Conservation (phyloP, 768 basidiomycete species). For the Sistotremastrum suecicum region DNA sequence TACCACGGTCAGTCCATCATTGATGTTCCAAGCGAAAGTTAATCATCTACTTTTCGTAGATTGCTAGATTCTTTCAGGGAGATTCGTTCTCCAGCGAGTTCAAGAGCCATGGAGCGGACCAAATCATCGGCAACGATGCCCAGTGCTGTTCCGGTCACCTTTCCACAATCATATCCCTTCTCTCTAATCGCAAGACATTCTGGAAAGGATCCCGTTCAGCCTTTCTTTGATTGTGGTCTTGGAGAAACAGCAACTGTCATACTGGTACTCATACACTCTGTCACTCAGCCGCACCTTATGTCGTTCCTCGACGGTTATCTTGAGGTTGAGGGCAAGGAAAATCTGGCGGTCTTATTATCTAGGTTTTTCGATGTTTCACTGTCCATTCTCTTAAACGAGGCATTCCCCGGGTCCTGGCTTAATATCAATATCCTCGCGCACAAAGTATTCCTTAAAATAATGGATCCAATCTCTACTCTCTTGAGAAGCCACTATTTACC, state of each 20-base stretch:
- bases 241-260: conserved; percentile 83
- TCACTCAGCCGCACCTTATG: conserved; percentile 61
- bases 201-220: conserved; percentile 27
- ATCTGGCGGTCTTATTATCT: conserved; percentile 53
- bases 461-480: conserved; percentile 68
- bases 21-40: background rate
- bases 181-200: conserved; percentile 47
- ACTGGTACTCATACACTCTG: conserved; percentile 67
- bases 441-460: conserved; percentile 75
- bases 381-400: conserved; percentile 75
- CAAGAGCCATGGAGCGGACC: conserved; percentile 54
- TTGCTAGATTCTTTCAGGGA: conserved; percentile 83
- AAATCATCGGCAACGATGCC: conserved; percentile 44
- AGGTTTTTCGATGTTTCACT: conserved; percentile 70
- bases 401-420: conserved; percentile 84
- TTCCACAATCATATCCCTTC: conserved; percentile 92
- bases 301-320: conserved; percentile 67
- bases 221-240: conserved; percentile 55
- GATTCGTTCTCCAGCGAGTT: conserved; percentile 52
- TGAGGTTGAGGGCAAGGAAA: conserved; percentile 81
- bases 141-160: conserved; percentile 56
- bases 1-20: conserved; percentile 54
- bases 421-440: conserved; percentile 84
- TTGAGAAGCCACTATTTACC: conserved; percentile 76
- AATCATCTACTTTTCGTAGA: conserved; percentile 22